A percentile compares a stretch with the other conserved stretches of the same genome.
Conservation (phyloP, 352 stramenopile species). For the Phytophthora foliorum region DNA sequence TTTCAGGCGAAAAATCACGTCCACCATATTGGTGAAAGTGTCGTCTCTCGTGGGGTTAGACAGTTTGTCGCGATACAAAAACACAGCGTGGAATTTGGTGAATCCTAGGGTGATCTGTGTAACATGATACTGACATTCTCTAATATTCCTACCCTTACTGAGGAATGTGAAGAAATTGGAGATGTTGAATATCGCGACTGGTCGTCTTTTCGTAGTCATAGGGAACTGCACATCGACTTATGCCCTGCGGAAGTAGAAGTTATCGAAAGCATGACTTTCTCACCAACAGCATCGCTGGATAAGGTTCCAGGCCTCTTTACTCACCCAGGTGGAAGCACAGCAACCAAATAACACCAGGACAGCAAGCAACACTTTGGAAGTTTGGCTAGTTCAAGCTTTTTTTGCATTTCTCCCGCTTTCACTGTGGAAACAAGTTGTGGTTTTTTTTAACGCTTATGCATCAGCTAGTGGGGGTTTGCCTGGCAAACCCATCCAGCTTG, state of each 20-base stretch:
- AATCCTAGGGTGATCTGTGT: slow-evolving; percentile 10
- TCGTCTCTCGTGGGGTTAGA: no score
- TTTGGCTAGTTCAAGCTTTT: no score
- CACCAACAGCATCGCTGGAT: not conserved
- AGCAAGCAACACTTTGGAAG: no score
- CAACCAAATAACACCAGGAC: not conserved
- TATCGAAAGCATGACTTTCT: slow-evolving; percentile 5
- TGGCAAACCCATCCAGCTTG: no score
- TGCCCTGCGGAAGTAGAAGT: not conserved
- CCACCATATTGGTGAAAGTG: no score
- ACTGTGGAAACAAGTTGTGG: no score
- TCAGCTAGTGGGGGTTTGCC: no score
- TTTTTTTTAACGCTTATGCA: no score
- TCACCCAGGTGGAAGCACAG: not conserved
- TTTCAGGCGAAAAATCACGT: no score
- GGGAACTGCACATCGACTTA: slow-evolving; percentile 5
- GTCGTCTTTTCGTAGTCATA: not conserved
- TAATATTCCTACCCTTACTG: not conserved
- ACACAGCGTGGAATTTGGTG: slow-evolving; percentile 5
- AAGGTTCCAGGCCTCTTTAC: not conserved
- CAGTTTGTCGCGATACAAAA: not conserved
- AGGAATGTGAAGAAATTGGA: slow-evolving; percentile 10
- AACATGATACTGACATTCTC: slow-evolving; percentile 6
- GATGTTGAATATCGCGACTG: not conserved
- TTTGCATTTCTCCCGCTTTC: no score